Base-by-base conservation (phyloP, 2,329 filamentous ascomycete species). In the Diaporthe longicolla region DNA sequence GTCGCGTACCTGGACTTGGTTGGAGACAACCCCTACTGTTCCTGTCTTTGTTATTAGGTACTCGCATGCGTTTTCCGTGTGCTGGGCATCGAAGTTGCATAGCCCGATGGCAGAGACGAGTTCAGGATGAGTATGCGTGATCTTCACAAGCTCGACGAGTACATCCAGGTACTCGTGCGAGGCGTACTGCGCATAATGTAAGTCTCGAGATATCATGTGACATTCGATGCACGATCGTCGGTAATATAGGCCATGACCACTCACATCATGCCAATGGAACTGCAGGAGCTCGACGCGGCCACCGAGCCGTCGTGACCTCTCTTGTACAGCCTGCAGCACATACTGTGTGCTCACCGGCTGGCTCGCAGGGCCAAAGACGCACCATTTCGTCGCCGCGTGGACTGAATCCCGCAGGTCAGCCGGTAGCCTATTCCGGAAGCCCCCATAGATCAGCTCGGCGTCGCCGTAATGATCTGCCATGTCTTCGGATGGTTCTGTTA, bases 401-500 rank as follows among this genome's bases (percentile, higher is more conserved):
- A 82, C 71, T 1, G 75, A 58, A 29, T 76, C 50, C 32, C 75
- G 76, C 37, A 79, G 55, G 29, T 74, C 73, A 26, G 74, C 75
- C 5, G 78, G 73, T 10, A 82, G 74, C 4, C 76, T 74, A 58
- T 78, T 79, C 37, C 81, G 78, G 48, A 83, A 82, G 21, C 80
- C 75, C 10, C 80, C 80, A 55, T 79, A 82, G 35, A 83, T 76
- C 9, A 83, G 77, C 71, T 83, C 82, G 7, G 82, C 82, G 40
- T 83, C 82, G 9, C 82, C 78, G 80, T 84, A 83, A 58, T 83
- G 82, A 72, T 83, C 82, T 4, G 82, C 82, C 82, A 84, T 83
- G 66, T 83, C 81, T 29, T 70, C 19, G 3, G 43, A 50, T 40
- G 50, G 55, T 55, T 55, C 37, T 59, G 35, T 70, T 59, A 70